Evolutionary conservation across 2,329 filamentous ascomycete species (phyloP).

Genomic region (Malbranchea cinnamomea): DNA sequence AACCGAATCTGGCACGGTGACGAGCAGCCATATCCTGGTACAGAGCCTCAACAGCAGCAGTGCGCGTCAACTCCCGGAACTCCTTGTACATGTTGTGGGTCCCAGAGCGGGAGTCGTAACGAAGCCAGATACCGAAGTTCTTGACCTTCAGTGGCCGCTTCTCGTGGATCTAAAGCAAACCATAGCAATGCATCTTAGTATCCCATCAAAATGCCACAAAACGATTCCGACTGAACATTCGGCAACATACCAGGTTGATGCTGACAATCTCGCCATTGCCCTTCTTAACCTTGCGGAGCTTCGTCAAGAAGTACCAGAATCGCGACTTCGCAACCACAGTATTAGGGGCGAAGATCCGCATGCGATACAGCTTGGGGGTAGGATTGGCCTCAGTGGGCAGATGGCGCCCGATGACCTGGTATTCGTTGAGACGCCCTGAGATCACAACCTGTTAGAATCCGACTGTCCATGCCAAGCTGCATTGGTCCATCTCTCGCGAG

Average conservation of each 20-base stretch:
- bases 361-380: conserved; percentile 97
- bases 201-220: too few relatives aligned
- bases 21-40: conserved; percentile 99
- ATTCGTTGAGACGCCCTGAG: conserved; percentile 97
- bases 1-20: conserved; percentile 95
- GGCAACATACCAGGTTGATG: conserved; percentile 70
- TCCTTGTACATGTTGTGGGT: conserved; percentile 99
- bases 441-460: conserved; percentile 17
- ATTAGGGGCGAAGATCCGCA: conserved; percentile 99
- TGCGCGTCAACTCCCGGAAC: conserved; percentile 97
- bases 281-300: conserved; percentile 99
- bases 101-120: conserved; percentile 98
- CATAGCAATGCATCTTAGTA: conserved; percentile 5
- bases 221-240: neutral
- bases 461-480: conserved; percentile 1
- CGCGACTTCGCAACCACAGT: conserved; percentile 97
- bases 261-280: conserved; percentile 97
- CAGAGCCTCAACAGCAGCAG: conserved; percentile 86
- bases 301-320: conserved; percentile 99
- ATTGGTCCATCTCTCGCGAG: neutral
- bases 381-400: conserved; percentile 95
- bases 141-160: conserved; percentile 99
- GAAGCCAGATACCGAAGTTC: conserved; percentile 99
- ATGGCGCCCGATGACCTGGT: conserved; percentile 99
- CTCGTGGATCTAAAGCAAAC: conserved; percentile 66